Percentiles rank a stretch among this genome's conserved stretches.
phyloP scores from a whole-genome alignment of 768 basidiomycete genomes.

The Boletus reticuloceps region DNA sequence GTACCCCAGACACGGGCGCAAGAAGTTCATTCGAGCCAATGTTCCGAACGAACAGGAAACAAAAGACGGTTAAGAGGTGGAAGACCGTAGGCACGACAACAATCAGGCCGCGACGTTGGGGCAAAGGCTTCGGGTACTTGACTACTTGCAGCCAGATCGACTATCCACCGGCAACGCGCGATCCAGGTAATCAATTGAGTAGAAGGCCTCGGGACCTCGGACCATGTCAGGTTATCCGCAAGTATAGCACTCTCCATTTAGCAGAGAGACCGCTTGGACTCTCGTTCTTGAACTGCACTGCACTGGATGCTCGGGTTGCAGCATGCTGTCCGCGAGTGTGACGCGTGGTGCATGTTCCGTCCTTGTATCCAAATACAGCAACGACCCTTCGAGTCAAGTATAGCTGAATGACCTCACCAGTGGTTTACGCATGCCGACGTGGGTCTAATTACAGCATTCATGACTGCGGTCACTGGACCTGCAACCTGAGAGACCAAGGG shows the following conservation, averaged over 20 bases:
- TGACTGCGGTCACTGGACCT: background rate
- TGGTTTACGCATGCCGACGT: background rate
- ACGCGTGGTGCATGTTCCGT: too few relatives aligned
- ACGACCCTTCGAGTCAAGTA: too few relatives aligned
- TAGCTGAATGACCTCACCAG: too few relatives aligned
- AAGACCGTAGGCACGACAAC: slow-evolving; percentile 10
- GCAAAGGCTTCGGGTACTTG: background rate
- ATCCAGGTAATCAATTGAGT: background rate
- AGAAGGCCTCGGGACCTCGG: slow-evolving; percentile 14
- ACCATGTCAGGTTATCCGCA: background rate
- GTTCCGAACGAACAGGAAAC: slow-evolving; percentile 3
- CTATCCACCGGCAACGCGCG: background rate
- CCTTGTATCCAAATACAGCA: too few relatives aligned
- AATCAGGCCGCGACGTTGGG: background rate
- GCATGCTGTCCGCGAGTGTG: too few relatives aligned
- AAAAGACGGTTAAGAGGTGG: background rate
- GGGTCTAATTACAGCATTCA: too few relatives aligned
- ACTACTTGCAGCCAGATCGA: background rate
- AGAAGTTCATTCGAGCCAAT: background rate
- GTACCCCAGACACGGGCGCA: background rate
- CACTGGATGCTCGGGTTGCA: too few relatives aligned
- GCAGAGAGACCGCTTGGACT: background rate
- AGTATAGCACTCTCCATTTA: background rate
- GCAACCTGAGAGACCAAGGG: background rate
- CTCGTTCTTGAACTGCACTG: too few relatives aligned